Conservation (phyloP, 2,329 filamentous ascomycete species). For the Zymoseptoria passerinii region DNA sequence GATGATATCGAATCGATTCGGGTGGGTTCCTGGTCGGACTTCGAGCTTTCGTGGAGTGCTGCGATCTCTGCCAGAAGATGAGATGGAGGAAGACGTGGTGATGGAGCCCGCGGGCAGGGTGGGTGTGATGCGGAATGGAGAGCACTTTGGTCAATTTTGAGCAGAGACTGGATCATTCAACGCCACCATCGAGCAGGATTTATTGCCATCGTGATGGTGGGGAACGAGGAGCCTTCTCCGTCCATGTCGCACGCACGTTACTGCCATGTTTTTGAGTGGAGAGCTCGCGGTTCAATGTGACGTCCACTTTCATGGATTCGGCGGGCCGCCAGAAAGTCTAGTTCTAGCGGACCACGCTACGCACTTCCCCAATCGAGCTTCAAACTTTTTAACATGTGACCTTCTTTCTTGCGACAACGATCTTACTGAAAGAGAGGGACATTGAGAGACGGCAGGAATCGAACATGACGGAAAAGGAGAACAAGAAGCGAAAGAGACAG, state of each 20-base stretch:
- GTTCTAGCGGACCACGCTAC: not conserved
- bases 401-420: not conserved
- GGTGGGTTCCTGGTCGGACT: conserved; percentile 15
- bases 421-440: not conserved
- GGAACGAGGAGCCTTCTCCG: not conserved
- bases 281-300: not conserved
- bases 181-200: not conserved
- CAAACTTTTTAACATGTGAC: not conserved
- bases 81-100: conserved; percentile 14
- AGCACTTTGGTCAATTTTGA: not conserved
- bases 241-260: not conserved
- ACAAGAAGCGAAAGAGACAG: conserved; percentile 46
- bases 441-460: not conserved
- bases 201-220: not conserved
- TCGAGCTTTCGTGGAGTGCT: conserved; percentile 24
- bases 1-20: conserved; percentile 19
- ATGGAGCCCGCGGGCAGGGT: not conserved
- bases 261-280: not conserved
- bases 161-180: not conserved
- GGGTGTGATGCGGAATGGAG: not conserved
- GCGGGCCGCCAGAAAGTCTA: not conserved
- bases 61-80: conserved; percentile 8
- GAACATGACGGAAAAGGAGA: conserved; percentile 27
- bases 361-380: not conserved
- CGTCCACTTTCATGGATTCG: not conserved